Percentiles rank a stretch among this genome's conserved stretches.
Evolutionary conservation across 2,329 filamentous ascomycete species (phyloP).

Genomic region (Lachnellula arida): DNA sequence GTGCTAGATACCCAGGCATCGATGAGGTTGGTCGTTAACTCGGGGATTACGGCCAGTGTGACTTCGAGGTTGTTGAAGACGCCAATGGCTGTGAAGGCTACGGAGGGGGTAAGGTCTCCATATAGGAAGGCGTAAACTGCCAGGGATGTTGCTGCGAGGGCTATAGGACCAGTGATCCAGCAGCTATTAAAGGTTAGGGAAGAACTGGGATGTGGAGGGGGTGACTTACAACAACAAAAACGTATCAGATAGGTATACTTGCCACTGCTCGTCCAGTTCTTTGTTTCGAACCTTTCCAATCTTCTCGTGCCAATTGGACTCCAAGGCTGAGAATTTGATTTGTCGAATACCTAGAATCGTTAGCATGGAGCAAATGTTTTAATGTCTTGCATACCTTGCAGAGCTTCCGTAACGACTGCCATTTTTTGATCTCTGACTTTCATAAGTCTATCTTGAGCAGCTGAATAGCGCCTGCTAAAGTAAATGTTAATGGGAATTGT

Average conservation of each 20-base stretch:
- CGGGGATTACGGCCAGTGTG: slow-evolving; percentile 65
- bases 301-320: slow-evolving; percentile 68
- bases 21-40: slow-evolving; percentile 64
- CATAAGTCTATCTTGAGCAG: slow-evolving; percentile 66
- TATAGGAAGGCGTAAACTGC: slow-evolving; percentile 62
- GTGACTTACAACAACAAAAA: slow-evolving; percentile 46
- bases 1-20: slow-evolving; percentile 70
- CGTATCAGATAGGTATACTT: slow-evolving; percentile 59
- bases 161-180: slow-evolving; percentile 69
- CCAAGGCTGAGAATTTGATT: slow-evolving; percentile 78
- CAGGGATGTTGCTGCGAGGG: slow-evolving; percentile 67
- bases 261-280: slow-evolving; percentile 64
- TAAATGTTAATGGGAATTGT: slow-evolving; percentile 66
- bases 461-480: slow-evolving; percentile 59
- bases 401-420: slow-evolving; percentile 68
- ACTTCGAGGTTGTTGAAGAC: slow-evolving; percentile 71
- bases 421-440: slow-evolving; percentile 71
- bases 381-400: slow-evolving; percentile 48
- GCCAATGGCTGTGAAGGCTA: slow-evolving; percentile 74
- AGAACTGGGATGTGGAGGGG: not conserved
- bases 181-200: slow-evolving; percentile 36
- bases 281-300: slow-evolving; percentile 60
- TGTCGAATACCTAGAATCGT: slow-evolving; percentile 55
- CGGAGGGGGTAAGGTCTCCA: slow-evolving; percentile 60
- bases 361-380: not conserved